A percentile compares a stretch with the other conserved stretches of the same genome.
phyloP scores from a whole-genome alignment of 2,329 filamentous ascomycete genomes.

The Sporothrix euskadiensis region DNA sequence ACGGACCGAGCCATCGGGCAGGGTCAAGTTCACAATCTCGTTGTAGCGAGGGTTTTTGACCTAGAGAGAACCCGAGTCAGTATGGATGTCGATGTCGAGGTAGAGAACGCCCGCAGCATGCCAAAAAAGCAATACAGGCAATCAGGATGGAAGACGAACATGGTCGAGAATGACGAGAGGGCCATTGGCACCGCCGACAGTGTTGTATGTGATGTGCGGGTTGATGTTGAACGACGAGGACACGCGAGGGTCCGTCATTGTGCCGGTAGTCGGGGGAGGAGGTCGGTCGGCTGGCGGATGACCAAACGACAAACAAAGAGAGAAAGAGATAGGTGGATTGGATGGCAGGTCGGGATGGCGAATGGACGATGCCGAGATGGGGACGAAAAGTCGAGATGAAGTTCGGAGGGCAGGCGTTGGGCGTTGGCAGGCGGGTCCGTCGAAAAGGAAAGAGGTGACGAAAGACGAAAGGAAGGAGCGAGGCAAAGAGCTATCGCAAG shows the following conservation, averaged over 20 bases:
- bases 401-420: neutral
- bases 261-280: neutral
- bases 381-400: neutral
- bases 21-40: conserved; percentile 93
- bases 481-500: conserved; percentile 10
- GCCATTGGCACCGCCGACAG: conserved; percentile 95
- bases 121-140: neutral
- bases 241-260: conserved; percentile 59
- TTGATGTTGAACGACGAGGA: conserved; percentile 61
- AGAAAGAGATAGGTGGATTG: neutral
- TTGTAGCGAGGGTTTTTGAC: conserved; percentile 98
- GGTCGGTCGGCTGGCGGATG: neutral
- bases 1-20: conserved; percentile 91
- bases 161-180: conserved; percentile 97
- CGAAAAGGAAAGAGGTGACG: conserved; percentile 13
- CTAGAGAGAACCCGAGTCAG: conserved; percentile 48
- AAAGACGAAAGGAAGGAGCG: conserved; percentile 1
- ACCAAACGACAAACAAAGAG: neutral
- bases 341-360: neutral
- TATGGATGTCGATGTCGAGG: neutral
- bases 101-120: neutral
- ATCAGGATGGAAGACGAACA: conserved; percentile 53
- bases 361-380: neutral
- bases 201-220: conserved; percentile 86
- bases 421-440: conserved; percentile 4